Evolutionary conservation across 345 rosid genomes (phyloP), one percentile per base, ranked within the genome.

Genomic region (Salix caprea): DNA sequence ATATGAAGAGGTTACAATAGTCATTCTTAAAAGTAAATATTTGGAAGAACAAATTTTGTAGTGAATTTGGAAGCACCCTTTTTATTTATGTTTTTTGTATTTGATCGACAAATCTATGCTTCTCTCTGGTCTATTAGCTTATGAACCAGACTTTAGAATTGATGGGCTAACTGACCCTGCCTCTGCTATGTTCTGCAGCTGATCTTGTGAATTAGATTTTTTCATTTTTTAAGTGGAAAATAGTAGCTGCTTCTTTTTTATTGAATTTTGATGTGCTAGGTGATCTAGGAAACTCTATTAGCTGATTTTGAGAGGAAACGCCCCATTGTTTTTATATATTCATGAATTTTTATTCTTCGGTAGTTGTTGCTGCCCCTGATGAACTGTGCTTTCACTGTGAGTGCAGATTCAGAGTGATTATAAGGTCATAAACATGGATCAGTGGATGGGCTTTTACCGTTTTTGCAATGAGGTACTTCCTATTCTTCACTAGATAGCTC

Each of bases 361-460:
- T 24, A n/a, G 58, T 54, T 54, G 24, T 7, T 56, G 23, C 62
- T 9, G 26, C 14, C 13, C 26, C 62, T 10, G 4, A 56, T 56
- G 11, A 56, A 56, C 62, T 24, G 6, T 61, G 32, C 46, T 65
- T n/a, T 3, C n/a, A n/a, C 30, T 36, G n/a, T 56, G 30, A 30
- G 16, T 74, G 75, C 79, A 82, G 84, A 66, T 82, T 66, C 84
- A 82, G 70, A 78, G 56, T 71, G 84, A 82, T 78, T 82, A 82
- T 13, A 77, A 82, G 56, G 84, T 82, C 34, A 78, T 82, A 77
- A 82, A 82, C 76, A 74, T 82, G 84, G 84, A 82, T 74, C 84
- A 82, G 21, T 82, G 84, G 84, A 77, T 82, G 84, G 69, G 81
- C n/a, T 77, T 80, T 80, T 75, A 67, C 54, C 68, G 71, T 32